Evolutionary conservation across 2,329 filamentous ascomycete genomes (phyloP).

Genomic region (Coleophoma crateriformis): DNA sequence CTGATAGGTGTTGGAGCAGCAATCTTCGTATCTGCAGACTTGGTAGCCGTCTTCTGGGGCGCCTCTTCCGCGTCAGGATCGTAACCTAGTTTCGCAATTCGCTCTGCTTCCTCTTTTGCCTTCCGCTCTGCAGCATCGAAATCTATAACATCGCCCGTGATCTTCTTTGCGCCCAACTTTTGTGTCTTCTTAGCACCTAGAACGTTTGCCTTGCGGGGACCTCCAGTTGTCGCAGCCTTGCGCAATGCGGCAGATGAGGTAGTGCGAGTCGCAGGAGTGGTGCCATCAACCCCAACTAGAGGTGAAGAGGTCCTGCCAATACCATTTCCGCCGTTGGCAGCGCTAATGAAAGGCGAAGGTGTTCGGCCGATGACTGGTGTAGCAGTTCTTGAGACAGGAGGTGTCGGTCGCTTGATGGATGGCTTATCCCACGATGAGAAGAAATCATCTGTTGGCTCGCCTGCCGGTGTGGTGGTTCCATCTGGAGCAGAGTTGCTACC

Average conservation of each 20-base stretch:
- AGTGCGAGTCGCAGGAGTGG: constrained; percentile 62
- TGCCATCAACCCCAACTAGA: constrained; percentile 56
- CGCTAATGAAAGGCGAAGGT: constrained; percentile 83
- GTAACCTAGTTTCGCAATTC: constrained; percentile 92
- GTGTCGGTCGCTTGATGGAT: constrained; percentile 91
- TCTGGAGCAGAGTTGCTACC: constrained; percentile 53
- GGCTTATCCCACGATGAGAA: constrained; percentile 99
- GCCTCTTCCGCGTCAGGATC: constrained; percentile 78
- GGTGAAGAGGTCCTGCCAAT: constrained; percentile 78
- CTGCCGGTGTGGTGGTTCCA: constrained; percentile 69
- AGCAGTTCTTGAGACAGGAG: constrained; percentile 81
- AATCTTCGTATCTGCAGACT: constrained; percentile 42
- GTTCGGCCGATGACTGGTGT: constrained; percentile 80
- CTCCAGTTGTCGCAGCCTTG: constrained; percentile 59
- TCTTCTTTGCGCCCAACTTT: constrained; percentile 92
- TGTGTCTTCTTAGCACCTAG: constrained; percentile 75
- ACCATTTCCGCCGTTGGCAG: constrained; percentile 58
- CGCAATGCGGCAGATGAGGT: constrained; percentile 77
- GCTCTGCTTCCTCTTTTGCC: constrained; percentile 94
- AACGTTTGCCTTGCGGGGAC: constrained; percentile 78
- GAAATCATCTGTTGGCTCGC: constrained; percentile 85
- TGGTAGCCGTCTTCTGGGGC: constrained; percentile 35
- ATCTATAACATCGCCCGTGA: constrained; percentile 74
- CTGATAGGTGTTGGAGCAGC: constrained; percentile 70
- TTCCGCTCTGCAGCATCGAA: constrained; percentile 97